Evolutionary conservation across 345 rosid genomes (phyloP).

Genomic region (Moricandia arvensis): DNA sequence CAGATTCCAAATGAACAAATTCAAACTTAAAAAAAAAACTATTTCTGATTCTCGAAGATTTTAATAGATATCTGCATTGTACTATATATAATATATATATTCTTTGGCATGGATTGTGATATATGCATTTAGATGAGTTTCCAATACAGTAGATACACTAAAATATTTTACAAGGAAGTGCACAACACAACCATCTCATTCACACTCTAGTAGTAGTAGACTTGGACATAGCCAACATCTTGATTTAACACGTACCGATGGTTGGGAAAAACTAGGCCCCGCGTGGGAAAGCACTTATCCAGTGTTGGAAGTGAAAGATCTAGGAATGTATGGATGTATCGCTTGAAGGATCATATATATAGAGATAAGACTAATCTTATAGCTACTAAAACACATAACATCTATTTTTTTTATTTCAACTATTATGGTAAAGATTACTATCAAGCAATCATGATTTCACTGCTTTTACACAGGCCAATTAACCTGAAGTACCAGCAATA

Average conservation of each 20-base stretch:
- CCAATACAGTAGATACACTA: not conserved
- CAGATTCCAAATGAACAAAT: too few relatives aligned
- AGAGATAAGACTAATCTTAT: not conserved
- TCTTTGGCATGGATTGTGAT: not conserved
- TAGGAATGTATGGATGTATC: not conserved
- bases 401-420: not conserved
- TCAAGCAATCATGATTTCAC: too few relatives aligned
- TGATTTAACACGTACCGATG: not conserved
- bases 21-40: too few relatives aligned
- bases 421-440: not conserved
- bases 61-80: not conserved
- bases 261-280: slow-evolving; percentile 5
- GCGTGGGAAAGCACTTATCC: not conserved
- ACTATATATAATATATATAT: not conserved
- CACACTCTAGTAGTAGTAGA: not conserved
- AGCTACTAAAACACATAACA: not conserved
- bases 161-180: not conserved
- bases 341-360: not conserved
- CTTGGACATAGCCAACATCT: not conserved
- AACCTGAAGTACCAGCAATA: too few relatives aligned
- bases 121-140: not conserved
- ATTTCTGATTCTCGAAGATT: too few relatives aligned
- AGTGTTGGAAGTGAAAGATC: not conserved
- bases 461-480: too few relatives aligned
- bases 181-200: slow-evolving; percentile 1